These are phyloP conservation scores for Chalciporus pseudorubinellus DNA, from an alignment of 768 basidiomycete species.

Conservation along the genomic window DNA sequence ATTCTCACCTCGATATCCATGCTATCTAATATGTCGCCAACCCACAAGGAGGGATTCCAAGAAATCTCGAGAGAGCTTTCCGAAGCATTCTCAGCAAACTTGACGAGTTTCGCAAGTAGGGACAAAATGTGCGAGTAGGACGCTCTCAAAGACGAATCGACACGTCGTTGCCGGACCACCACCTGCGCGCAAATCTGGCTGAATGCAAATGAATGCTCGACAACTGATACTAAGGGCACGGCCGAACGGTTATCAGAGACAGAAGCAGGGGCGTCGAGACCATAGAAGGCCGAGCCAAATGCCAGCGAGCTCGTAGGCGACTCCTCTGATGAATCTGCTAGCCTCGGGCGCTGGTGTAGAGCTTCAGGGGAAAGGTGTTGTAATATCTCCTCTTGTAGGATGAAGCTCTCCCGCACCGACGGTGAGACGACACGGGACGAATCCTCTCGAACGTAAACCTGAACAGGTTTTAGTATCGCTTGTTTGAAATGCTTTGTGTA, in stretches of 20 bases:
- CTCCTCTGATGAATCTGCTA: slow-evolving; percentile 37
- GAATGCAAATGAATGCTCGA: slow-evolving; percentile 53
- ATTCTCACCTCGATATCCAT: slow-evolving; percentile 55
- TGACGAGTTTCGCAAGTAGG: slow-evolving; percentile 50
- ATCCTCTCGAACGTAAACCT: slow-evolving; percentile 41
- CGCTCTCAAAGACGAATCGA: slow-evolving; percentile 41
- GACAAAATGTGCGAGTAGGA: slow-evolving; percentile 51
- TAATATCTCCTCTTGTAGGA: slow-evolving; percentile 54
- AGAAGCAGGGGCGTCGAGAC: slow-evolving; percentile 34
- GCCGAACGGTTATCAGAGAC: slow-evolving; percentile 25
- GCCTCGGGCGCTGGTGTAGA: slow-evolving; percentile 50
- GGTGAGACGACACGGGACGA: slow-evolving; percentile 34
- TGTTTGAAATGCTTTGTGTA: neutral
- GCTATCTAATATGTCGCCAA: slow-evolving; percentile 48
- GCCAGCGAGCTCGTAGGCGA: slow-evolving; percentile 42
- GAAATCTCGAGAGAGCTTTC: slow-evolving; percentile 36
- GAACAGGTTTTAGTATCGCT: slow-evolving; percentile 3
- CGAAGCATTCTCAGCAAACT: slow-evolving; percentile 35
- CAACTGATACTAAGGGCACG: slow-evolving; percentile 54
- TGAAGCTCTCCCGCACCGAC: slow-evolving; percentile 41
- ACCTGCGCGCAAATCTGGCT: slow-evolving; percentile 43
- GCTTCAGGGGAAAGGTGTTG: slow-evolving; percentile 48
- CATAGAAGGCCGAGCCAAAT: slow-evolving; percentile 66
- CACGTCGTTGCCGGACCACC: slow-evolving; percentile 32
- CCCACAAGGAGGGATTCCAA: slow-evolving; percentile 71